These are phyloP conservation scores for Trifolium fragiferum DNA, from an alignment of 306 rosid species.

Conservation along the genomic window DNA sequence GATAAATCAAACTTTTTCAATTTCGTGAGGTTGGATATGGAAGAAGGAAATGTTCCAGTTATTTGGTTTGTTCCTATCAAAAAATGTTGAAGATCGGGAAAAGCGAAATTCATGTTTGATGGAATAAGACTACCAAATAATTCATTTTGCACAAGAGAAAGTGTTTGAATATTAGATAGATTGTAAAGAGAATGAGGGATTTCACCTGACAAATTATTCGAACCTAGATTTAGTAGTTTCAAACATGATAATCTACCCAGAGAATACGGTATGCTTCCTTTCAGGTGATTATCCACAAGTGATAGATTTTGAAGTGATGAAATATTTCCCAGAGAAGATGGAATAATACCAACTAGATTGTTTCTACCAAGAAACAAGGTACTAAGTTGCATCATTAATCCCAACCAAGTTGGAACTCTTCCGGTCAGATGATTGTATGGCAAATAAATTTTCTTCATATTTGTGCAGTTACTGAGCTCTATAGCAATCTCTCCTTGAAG, in stretches of 20 bases:
- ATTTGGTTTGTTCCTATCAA: background rate
- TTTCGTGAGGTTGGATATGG: background rate
- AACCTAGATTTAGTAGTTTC: background rate
- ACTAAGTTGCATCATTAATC: background rate
- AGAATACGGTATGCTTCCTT: background rate
- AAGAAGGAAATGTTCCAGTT: background rate
- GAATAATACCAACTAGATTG: background rate
- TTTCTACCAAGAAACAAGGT: background rate
- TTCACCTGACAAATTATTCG: background rate
- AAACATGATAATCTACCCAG: background rate
- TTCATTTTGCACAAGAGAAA: no score
- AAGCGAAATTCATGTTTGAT: background rate
- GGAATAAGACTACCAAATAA: background rate
- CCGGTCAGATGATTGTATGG: background rate
- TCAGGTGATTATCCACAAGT: background rate
- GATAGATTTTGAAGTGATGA: background rate
- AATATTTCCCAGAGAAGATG: background rate
- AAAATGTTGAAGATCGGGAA: background rate
- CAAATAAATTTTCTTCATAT: background rate
- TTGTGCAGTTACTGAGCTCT: background rate
- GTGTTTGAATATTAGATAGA: background rate
- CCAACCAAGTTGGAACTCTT: background rate
- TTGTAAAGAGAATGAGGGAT: background rate
- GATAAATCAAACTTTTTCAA: background rate
- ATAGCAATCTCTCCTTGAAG: background rate